phyloP scores from a whole-genome alignment of 2,329 filamentous ascomycete genomes.

The Pseudocercospora macadamiae region DNA sequence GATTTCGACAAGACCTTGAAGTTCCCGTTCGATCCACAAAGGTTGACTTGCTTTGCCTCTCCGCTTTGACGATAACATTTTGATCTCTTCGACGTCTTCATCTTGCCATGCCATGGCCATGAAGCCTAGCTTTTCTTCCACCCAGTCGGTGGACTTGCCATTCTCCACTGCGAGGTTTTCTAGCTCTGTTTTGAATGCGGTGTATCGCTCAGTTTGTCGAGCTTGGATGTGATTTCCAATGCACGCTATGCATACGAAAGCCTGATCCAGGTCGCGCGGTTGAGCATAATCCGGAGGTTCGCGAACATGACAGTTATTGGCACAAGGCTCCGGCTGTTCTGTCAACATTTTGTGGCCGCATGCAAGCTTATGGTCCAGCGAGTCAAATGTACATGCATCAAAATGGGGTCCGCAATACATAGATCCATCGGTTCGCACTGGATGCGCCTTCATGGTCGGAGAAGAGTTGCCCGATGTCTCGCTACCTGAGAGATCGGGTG shows the following conservation, averaged over 20 bases:
- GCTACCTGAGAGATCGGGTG: not conserved
- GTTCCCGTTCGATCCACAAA: conserved; percentile 16
- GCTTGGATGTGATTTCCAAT: conserved; percentile 12
- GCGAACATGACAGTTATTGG: conserved; percentile 13
- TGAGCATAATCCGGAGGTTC: conserved; percentile 10
- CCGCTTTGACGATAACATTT: conserved; percentile 9
- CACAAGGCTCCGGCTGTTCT: conserved; percentile 10
- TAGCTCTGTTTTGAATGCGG: conserved; percentile 1
- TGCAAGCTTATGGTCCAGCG: conserved; percentile 14
- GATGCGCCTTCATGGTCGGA: not conserved
- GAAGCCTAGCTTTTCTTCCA: conserved; percentile 10
- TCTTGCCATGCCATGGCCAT: conserved; percentile 17
- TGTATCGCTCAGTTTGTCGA: not conserved
- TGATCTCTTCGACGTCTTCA: conserved; percentile 17
- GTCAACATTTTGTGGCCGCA: conserved; percentile 20
- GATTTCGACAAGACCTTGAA: conserved; percentile 5
- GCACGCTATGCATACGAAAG: conserved; percentile 15
- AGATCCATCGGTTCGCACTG: not conserved
- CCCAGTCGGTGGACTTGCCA: conserved; percentile 7
- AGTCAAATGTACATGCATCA: conserved; percentile 15
- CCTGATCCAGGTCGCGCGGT: conserved; percentile 15
- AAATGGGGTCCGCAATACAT: conserved; percentile 11
- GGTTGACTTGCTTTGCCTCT: conserved; percentile 7
- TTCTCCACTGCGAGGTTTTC: conserved; percentile 7
- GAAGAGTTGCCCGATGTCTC: not conserved